Base-by-base conservation (phyloP, 495 filamentous ascomycete genomes). In the Neohortaea acidophila region DNA sequence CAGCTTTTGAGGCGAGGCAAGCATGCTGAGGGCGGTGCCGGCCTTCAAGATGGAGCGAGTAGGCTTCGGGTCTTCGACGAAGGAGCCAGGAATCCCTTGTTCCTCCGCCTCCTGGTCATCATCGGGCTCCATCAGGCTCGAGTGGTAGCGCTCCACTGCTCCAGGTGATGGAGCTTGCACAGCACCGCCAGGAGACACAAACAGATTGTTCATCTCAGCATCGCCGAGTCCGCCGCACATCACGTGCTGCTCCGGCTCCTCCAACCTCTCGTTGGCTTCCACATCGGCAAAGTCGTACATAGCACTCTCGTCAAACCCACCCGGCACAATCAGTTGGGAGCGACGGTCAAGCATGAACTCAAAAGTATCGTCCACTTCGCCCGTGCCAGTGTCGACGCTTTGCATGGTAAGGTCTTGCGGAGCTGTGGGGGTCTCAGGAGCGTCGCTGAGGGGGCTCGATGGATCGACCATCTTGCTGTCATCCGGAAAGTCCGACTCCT, bases 121-220 rank as follows among this genome's bases (percentile, higher is more conserved):
- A 57, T 97, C 91, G 41, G 82, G 73, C 27, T 96, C 89, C 17
- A 66, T 74, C 63, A 94, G 93, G 9, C 73, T 71, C 84, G 91
- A 97, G 21, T 45, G 41, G 26, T 36, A 44, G 14, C 31, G 31
- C 36, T 45, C 31, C 2, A 45, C 22, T 2, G 46, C 37, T 14
- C 41, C 46, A 14, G 46, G 42, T 27, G 36, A 40, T 1, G 46
- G 46, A 27, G 41, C 31, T 27, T 45, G 46, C 20, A 45, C 46
- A n/a, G 46, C 22, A 10, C 37, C 46, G 24, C 40, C 41, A 6
- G 36, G n/a, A 1, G 45, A 40, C 13, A 11, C 14, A 20, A 45
- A 37, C 8, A 27, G 21, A 8, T 40, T 24, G 18, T 39, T 41
- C 32, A 33, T 34, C 5, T 36, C 28, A 5, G 23, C 22, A 13